Conservation (phyloP, 1,284 basidiomycete species). For the Abortiporus biennis region DNA sequence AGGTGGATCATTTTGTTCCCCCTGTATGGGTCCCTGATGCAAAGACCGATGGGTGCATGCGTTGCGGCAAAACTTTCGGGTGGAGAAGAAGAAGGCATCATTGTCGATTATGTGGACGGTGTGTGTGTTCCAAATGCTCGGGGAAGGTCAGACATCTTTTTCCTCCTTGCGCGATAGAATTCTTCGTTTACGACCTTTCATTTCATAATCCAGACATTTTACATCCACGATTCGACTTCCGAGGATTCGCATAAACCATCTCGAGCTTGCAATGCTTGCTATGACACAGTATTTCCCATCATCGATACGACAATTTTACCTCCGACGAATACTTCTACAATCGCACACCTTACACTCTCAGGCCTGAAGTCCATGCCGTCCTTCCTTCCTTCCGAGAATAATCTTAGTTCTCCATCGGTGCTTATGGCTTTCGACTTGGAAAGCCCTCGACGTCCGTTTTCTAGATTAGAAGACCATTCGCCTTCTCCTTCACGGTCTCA, state of each 20-base stretch:
- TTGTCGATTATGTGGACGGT: slow-evolving; percentile 84
- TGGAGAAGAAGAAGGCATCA: slow-evolving; percentile 84
- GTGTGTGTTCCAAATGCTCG: slow-evolving; percentile 84
- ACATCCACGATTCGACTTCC: slow-evolving; percentile 52
- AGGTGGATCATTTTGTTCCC: slow-evolving; percentile 84
- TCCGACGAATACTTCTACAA: slow-evolving; percentile 19
- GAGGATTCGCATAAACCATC: slow-evolving; percentile 55
- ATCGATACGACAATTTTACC: slow-evolving; percentile 30
- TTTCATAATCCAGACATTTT: slow-evolving; percentile 60
- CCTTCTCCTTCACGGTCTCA: slow-evolving; percentile 2
- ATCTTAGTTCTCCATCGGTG: slow-evolving; percentile 24
- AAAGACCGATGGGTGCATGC: slow-evolving; percentile 76
- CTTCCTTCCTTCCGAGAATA: slow-evolving; percentile 28
- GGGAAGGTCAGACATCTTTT: slow-evolving; percentile 46
- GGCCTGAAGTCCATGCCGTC: slow-evolving; percentile 43
- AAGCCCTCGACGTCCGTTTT: slow-evolving; percentile 20
- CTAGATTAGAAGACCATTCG: slow-evolving; percentile 18
- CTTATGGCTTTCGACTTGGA: slow-evolving; percentile 37
- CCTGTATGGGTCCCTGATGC: slow-evolving; percentile 91
- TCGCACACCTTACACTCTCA: slow-evolving; percentile 35
- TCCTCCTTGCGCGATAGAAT: not conserved
- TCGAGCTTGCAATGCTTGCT: slow-evolving; percentile 81
- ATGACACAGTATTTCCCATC: slow-evolving; percentile 79
- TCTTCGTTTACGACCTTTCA: slow-evolving; percentile 5
- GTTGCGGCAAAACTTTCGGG: slow-evolving; percentile 73